Base-by-base conservation (phyloP, 352 stramenopile species). In the Phytophthora multivora region DNA sequence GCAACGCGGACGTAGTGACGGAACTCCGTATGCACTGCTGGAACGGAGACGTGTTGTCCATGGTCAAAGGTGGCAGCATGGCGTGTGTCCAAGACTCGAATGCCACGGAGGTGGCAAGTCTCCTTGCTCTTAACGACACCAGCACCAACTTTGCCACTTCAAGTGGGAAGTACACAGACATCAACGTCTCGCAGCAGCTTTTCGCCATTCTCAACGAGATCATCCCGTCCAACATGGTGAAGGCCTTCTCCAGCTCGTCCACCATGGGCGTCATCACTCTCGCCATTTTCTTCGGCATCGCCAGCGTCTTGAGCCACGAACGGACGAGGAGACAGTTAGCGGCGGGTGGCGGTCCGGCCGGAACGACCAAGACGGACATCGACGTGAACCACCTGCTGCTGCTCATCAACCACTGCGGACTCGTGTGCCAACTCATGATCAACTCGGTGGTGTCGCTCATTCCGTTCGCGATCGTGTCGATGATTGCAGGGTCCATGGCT, bases 201-300 rank as follows among this genome's bases (percentile, higher is more conserved):
- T 85, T 93, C 53, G 54, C 65, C 39, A 91, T 91, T 53, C 58
- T 89, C 25, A 67, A 75, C 19, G 60, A 74, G 10, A 69, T 90
- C 47, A 79, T 93, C 39, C 85, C 85, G 28, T 70, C 74, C 18
- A 93, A 93, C 62, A 78, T 91, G 49, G 61, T 91, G 35, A 64
- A 68, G 26, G 68, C 79, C 0, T 87, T 93, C 26, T 75, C 76
- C 0, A 70, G 64, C 12, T 68, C 67, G 8, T 74, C 79, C 12
- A 86, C 84, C 9, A 75, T 91, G 49, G 85, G 82, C 26, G 71
- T 91, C 18, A 91, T 91, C 53, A 80, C 73, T 3, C 83, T 93
- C 13, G 81, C 82, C 13, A 74, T 93, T 23, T 73, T 72, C 47
- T 89, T 93, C 38, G 85, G 79, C 21, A 70, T 88, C n/a, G 80